Conservation (phyloP, 108 stramenopile species). For the Ochromonas danica region DNA sequence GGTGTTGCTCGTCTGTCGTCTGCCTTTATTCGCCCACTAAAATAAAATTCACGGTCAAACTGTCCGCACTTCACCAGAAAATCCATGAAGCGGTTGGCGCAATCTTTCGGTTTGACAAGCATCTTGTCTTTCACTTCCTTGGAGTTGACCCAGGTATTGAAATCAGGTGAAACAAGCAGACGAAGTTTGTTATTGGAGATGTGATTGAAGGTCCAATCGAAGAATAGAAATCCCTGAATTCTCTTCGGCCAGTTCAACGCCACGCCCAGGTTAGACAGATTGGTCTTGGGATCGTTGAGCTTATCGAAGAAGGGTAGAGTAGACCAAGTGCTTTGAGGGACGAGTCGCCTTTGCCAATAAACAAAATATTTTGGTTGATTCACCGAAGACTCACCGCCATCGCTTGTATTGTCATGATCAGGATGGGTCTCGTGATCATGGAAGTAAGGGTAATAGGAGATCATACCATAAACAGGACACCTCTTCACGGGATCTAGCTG, state of each 20-base stretch:
- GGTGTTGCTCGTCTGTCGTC: no score
- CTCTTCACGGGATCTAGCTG: no score
- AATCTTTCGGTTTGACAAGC: no score
- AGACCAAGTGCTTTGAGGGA: slow-evolving; percentile 43
- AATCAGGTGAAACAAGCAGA: neutral
- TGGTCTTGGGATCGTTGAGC: slow-evolving; percentile 32
- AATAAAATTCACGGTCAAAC: no score
- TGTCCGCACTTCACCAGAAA: no score
- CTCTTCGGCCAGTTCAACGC: slow-evolving; percentile 35
- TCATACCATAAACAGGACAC: no score
- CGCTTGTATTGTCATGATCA: neutral
- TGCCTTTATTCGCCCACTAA: no score
- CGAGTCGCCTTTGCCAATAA: slow-evolving; percentile 46
- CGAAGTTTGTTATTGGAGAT: slow-evolving; percentile 54
- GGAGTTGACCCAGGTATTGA: neutral
- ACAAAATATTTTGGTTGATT: slow-evolving; percentile 31
- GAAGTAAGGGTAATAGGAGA: slow-evolving; percentile 49
- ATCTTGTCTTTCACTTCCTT: neutral
- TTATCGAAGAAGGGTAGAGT: slow-evolving; percentile 37
- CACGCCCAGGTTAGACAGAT: slow-evolving; percentile 11
- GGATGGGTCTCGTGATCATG: slow-evolving; percentile 47
- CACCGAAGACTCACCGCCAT: slow-evolving; percentile 21
- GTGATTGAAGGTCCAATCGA: slow-evolving; percentile 45
- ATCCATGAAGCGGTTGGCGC: no score
- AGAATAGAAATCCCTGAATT: slow-evolving; percentile 49